Conservation (phyloP, 768 basidiomycete genomes). For the Holtermanniella nyarrowii region DNA sequence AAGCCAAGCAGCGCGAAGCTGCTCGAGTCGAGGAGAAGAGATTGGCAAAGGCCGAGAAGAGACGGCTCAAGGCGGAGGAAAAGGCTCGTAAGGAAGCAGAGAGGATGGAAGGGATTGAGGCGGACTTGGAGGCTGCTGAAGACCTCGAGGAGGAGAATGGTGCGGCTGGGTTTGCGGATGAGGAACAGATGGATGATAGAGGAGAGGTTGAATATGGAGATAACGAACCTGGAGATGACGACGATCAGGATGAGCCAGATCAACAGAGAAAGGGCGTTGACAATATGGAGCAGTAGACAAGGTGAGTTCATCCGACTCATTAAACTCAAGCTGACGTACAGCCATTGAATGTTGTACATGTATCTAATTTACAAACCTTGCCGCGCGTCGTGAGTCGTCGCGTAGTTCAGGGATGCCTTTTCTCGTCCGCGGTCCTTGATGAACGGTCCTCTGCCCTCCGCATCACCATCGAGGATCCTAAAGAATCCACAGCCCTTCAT, state of each 20-base stretch:
- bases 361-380: neutral
- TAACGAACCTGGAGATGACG: slow-evolving; percentile 9
- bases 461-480: slow-evolving; percentile 31
- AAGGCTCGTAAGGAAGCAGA: slow-evolving; percentile 6
- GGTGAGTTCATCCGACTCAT: neutral
- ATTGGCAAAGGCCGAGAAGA: slow-evolving; percentile 12
- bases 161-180: slow-evolving; percentile 19
- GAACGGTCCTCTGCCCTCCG: slow-evolving; percentile 37
- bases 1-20: slow-evolving; percentile 19
- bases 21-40: slow-evolving; percentile 9
- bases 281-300: slow-evolving; percentile 3
- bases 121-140: slow-evolving; percentile 13
- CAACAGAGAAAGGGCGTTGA: slow-evolving; percentile 11
- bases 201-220: slow-evolving; percentile 34
- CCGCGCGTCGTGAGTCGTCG: neutral
- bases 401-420: no score
- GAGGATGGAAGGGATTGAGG: slow-evolving; percentile 13
- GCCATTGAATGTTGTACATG: neutral
- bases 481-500: slow-evolving; percentile 41
- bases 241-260: slow-evolving; percentile 31
- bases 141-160: slow-evolving; percentile 15
- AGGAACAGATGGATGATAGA: slow-evolving; percentile 26
- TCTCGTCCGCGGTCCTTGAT: slow-evolving; percentile 19
- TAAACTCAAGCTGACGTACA: no score
- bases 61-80: slow-evolving; percentile 10